A percentile compares a stretch with the other conserved stretches of the same genome.
Conservation (phyloP, 2,329 filamentous ascomycete species). For the Fusarium verrucosum region DNA sequence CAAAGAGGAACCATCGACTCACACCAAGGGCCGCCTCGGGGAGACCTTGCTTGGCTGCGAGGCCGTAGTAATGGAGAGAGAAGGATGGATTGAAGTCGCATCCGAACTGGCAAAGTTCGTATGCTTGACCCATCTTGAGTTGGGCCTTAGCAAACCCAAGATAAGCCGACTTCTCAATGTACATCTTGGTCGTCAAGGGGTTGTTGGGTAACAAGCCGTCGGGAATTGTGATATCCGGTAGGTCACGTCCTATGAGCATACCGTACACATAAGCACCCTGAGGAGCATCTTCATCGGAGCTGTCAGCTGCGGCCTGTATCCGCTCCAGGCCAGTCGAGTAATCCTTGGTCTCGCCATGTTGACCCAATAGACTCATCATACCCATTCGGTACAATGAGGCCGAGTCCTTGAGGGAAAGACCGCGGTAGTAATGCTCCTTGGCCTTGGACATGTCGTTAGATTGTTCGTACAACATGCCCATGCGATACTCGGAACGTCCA, state of each 20-base stretch:
- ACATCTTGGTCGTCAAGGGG: constrained; percentile 77
- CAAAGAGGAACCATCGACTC: constrained; percentile 98
- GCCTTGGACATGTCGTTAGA: constrained; percentile 93
- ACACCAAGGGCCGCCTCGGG: constrained; percentile 94
- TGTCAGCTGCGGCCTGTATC: constrained; percentile 83
- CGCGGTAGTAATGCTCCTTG: constrained; percentile 87
- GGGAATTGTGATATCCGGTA: constrained; percentile 89
- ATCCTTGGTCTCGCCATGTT: constrained; percentile 89
- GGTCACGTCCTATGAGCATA: constrained; percentile 89
- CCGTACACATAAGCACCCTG: constrained; percentile 96
- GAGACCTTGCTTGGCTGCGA: constrained; percentile 91
- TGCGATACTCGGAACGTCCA: constrained; percentile 90
- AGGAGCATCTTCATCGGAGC: constrained; percentile 93
- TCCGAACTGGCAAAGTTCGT: constrained; percentile 91
- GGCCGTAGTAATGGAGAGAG: constrained; percentile 93
- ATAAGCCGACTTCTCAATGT: constrained; percentile 96
- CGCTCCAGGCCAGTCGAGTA: constrained; percentile 80
- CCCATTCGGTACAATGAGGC: constrained; percentile 87
- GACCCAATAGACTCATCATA: constrained; percentile 96
- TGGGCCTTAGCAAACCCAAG: constrained; percentile 96
- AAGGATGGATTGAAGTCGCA: constrained; percentile 95
- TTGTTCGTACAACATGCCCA: constrained; percentile 98
- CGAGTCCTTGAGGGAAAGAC: constrained; percentile 83
- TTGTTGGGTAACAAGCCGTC: constrained; percentile 74
- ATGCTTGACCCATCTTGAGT: constrained; percentile 95